Conservation (phyloP, 768 basidiomycete species). For the Boletus subparvulus region DNA sequence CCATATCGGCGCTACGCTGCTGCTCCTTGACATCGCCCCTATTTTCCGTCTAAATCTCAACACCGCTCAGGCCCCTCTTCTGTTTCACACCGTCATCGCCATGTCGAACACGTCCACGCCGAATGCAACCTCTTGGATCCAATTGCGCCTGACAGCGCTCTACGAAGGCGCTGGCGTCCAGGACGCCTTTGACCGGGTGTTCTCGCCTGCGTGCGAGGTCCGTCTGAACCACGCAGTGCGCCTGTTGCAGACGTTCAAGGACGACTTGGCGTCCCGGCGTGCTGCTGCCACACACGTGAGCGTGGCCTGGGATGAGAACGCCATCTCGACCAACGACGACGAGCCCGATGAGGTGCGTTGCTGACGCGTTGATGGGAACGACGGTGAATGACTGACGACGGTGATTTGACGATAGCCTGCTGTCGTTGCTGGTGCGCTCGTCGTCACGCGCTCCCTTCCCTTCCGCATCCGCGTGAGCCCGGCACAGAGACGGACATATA, state of each 20-base stretch:
- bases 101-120: neutral
- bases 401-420: slow-evolving; percentile 22
- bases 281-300: slow-evolving; percentile 17
- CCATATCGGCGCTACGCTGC: neutral
- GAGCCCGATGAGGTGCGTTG: slow-evolving; percentile 22
- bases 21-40: neutral
- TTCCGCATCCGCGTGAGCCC: slow-evolving; percentile 41
- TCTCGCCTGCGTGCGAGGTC: slow-evolving; percentile 36
- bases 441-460: slow-evolving; percentile 40
- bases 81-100: neutral
- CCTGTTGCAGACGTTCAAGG: slow-evolving; percentile 28
- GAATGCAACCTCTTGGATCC: slow-evolving; percentile 29
- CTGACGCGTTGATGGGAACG: neutral
- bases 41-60: neutral
- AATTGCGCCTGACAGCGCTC: slow-evolving; percentile 28
- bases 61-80: neutral
- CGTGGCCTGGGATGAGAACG: slow-evolving; percentile 36
- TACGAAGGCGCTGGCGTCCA: slow-evolving; percentile 23
- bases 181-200: slow-evolving; percentile 28
- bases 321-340: slow-evolving; percentile 31
- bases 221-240: slow-evolving; percentile 30
- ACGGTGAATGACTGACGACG: no score
- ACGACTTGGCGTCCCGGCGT: slow-evolving; percentile 24
- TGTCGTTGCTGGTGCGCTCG: slow-evolving; percentile 41
- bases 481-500: slow-evolving; percentile 34